phyloP scores from a whole-genome alignment of 2,329 filamentous ascomycete species.

The Xylaria sp. region DNA sequence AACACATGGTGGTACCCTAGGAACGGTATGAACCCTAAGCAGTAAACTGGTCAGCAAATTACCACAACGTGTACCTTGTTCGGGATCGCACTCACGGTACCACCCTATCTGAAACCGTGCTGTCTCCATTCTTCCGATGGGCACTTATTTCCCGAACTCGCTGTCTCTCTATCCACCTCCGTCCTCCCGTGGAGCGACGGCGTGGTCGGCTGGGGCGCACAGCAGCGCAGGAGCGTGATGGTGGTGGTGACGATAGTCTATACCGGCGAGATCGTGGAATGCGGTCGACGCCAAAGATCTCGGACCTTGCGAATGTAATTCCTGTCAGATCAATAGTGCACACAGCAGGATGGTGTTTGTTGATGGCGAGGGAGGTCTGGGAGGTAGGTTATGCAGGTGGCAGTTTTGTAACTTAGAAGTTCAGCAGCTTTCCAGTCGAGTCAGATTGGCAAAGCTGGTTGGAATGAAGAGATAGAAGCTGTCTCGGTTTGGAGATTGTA shows the following conservation, averaged over 20 bases:
- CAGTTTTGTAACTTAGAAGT: slow-evolving; percentile 42
- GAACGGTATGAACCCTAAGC: slow-evolving; percentile 68
- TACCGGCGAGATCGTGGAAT: slow-evolving; percentile 24
- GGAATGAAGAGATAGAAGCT: slow-evolving; percentile 35
- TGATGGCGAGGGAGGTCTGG: slow-evolving; percentile 17
- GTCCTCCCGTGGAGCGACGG: slow-evolving; percentile 42
- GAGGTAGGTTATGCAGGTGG: slow-evolving; percentile 26
- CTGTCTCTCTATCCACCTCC: slow-evolving; percentile 37
- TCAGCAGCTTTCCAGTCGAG: slow-evolving; percentile 32
- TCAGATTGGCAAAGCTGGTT: slow-evolving; percentile 25
- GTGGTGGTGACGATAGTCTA: slow-evolving; percentile 9
- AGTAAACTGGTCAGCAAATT: not conserved
- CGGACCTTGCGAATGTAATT: slow-evolving; percentile 22
- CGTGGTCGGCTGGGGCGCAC: slow-evolving; percentile 33
- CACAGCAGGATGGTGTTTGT: slow-evolving; percentile 25
- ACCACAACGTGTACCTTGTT: not conserved
- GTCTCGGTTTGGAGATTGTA: slow-evolving; percentile 30
- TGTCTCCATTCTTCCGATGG: slow-evolving; percentile 31
- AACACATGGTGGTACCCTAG: slow-evolving; percentile 83
- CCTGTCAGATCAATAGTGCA: slow-evolving; percentile 37
- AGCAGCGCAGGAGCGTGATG: slow-evolving; percentile 32
- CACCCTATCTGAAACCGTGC: slow-evolving; percentile 41
- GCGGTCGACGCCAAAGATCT: slow-evolving; percentile 24
- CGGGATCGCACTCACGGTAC: slow-evolving; percentile 39
- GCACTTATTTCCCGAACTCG: slow-evolving; percentile 28